phyloP scores from a whole-genome alignment of 306 rosid genomes.

The Cicer bijugum region DNA sequence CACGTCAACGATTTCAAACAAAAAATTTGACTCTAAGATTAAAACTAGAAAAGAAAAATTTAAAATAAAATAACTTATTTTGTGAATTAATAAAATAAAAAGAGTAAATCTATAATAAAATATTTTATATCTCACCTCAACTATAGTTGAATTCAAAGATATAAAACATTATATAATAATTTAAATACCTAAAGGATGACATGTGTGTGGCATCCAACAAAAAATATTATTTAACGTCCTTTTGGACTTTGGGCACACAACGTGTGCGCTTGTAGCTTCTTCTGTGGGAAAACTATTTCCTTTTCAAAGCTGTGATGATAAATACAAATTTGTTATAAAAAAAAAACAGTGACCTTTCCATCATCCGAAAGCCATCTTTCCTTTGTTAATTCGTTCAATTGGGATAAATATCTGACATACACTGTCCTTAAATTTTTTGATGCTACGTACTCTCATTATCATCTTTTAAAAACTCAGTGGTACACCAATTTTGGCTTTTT shows the following conservation, averaged over 20 bases:
- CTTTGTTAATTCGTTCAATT: background rate
- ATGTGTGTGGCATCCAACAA: background rate
- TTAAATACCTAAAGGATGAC: background rate
- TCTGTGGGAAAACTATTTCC: background rate
- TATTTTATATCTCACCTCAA: background rate
- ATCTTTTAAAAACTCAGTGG: background rate
- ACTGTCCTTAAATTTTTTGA: too few relatives aligned
- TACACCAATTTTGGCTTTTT: background rate
- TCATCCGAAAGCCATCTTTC: conserved; percentile 37
- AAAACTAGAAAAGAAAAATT: too few relatives aligned
- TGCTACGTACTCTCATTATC: background rate
- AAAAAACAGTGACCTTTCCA: conserved; percentile 39
- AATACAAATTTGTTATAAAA: background rate
- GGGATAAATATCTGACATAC: conserved; percentile 4
- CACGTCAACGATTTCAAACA: too few relatives aligned
- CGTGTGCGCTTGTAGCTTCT: background rate
- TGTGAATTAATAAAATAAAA: too few relatives aligned
- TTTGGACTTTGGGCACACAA: background rate
- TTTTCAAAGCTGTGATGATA: background rate
- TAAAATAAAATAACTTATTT: too few relatives aligned
- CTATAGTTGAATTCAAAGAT: too few relatives aligned
- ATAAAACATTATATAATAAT: too few relatives aligned
- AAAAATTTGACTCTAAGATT: too few relatives aligned
- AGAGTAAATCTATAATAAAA: too few relatives aligned
- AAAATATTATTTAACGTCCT: too few relatives aligned